A percentile compares a stretch with the other conserved stretches of the same genome.
These are phyloP conservation scores for Blastobotrys aristatus DNA, from an alignment of 1,139 yeast species.

Conservation along the genomic window DNA sequence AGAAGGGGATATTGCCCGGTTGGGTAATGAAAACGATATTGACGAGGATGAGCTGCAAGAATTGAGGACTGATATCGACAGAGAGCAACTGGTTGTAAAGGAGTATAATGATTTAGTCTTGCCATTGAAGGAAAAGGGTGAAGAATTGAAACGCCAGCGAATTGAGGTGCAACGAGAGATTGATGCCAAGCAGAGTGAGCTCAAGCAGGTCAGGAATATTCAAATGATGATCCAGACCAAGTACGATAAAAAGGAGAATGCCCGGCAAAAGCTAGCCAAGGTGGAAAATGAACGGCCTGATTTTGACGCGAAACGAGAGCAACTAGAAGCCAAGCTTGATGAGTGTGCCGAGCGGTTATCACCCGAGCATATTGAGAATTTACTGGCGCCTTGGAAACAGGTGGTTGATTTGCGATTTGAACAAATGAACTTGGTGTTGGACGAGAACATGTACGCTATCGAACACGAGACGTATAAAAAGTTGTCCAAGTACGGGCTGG, in stretches of 20 bases:
- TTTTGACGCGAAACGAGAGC: background rate
- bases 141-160: background rate
- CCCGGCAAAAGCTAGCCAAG: background rate
- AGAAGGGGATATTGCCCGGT: background rate
- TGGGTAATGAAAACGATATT: background rate
- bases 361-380: background rate
- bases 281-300: background rate
- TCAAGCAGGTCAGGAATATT: background rate
- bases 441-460: background rate
- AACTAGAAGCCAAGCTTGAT: background rate
- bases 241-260: background rate
- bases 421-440: background rate
- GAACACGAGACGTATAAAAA: conserved; percentile 5
- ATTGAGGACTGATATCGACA: background rate
- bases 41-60: background rate
- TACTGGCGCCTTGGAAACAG: background rate
- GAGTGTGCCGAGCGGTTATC: background rate
- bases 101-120: background rate
- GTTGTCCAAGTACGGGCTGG: conserved; percentile 16
- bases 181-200: background rate
- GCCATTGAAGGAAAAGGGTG: background rate
- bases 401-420: background rate
- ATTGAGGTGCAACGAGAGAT: background rate
- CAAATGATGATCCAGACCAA: background rate
- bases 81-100: background rate